These are phyloP conservation scores for Pseudozyma sp. DNA, from an alignment of 1,284 basidiomycete genomes.

Conservation along the genomic window DNA sequence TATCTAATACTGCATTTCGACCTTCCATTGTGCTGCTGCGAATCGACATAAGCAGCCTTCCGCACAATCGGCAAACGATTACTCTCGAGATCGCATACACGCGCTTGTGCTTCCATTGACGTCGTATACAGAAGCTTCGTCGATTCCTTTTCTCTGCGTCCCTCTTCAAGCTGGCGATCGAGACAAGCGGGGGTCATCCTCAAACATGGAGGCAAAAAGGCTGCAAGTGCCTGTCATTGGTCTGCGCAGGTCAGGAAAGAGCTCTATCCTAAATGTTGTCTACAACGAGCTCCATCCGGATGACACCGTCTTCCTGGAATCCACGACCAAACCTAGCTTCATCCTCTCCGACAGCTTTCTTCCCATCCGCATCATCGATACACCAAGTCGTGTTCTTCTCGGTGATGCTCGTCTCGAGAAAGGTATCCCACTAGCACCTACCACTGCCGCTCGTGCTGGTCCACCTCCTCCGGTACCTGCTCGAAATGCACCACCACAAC, in stretches of 20 bases:
- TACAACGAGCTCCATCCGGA: slow-evolving; percentile 86
- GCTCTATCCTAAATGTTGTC: slow-evolving; percentile 88
- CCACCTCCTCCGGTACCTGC: slow-evolving; percentile 41
- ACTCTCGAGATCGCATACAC: too few relatives aligned
- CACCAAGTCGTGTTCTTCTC: slow-evolving; percentile 79
- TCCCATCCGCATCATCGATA: slow-evolving; percentile 94
- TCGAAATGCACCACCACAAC: slow-evolving; percentile 19
- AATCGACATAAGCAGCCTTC: too few relatives aligned
- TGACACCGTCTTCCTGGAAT: slow-evolving; percentile 90
- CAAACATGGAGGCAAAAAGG: slow-evolving; percentile 34
- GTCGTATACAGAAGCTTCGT: too few relatives aligned
- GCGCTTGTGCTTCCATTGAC: too few relatives aligned
- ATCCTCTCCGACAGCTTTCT: slow-evolving; percentile 79
- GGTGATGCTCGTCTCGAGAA: slow-evolving; percentile 41
- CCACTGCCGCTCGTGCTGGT: slow-evolving; percentile 20
- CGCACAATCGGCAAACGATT: too few relatives aligned
- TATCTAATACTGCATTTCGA: too few relatives aligned
- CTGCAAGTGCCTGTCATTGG: slow-evolving; percentile 50
- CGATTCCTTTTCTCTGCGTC: too few relatives aligned
- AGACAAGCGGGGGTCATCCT: not conserved
- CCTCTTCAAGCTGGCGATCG: too few relatives aligned
- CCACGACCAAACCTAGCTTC: slow-evolving; percentile 37
- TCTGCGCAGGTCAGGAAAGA: slow-evolving; percentile 78
- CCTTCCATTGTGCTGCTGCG: too few relatives aligned
- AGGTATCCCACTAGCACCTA: slow-evolving; percentile 33